Conservation (phyloP, 495 filamentous ascomycete species). For the Entonaema liquescens region DNA sequence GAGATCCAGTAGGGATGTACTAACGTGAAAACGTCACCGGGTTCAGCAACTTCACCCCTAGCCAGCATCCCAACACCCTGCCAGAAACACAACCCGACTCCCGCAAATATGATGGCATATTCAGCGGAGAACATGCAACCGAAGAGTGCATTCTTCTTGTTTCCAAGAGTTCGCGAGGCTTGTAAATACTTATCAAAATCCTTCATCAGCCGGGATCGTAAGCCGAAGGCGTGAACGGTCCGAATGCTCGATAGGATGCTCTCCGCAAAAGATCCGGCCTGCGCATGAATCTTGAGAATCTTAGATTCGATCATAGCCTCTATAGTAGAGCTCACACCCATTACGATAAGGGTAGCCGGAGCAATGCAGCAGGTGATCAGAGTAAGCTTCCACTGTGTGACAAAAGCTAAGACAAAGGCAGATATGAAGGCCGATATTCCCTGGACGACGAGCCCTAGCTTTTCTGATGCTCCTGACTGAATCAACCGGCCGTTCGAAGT, state of each 20-base stretch:
- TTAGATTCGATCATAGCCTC: conserved; percentile 54
- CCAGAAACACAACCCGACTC: neutral
- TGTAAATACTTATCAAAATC: neutral
- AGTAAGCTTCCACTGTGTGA: conserved; percentile 52
- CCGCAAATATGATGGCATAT: neutral
- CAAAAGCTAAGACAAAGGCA: conserved; percentile 66
- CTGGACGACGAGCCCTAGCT: conserved; percentile 66
- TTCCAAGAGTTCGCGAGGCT: neutral
- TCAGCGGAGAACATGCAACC: neutral
- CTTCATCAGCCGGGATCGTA: neutral
- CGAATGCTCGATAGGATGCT: neutral
- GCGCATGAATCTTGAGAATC: conserved; percentile 36
- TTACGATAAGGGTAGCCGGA: conserved; percentile 52
- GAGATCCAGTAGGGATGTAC: neutral
- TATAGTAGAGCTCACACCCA: conserved; percentile 47
- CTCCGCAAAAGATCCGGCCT: neutral
- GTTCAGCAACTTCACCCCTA: neutral
- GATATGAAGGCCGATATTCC: conserved; percentile 65
- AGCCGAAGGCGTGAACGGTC: neutral
- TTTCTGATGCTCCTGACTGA: conserved; percentile 69
- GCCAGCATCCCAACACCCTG: neutral
- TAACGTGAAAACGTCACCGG: neutral
- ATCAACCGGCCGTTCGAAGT: conserved; percentile 66
- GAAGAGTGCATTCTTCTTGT: neutral
- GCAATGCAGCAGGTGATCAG: conserved; percentile 51